Conservation (phyloP, 768 basidiomycete species). For the Mycena galericulata region DNA sequence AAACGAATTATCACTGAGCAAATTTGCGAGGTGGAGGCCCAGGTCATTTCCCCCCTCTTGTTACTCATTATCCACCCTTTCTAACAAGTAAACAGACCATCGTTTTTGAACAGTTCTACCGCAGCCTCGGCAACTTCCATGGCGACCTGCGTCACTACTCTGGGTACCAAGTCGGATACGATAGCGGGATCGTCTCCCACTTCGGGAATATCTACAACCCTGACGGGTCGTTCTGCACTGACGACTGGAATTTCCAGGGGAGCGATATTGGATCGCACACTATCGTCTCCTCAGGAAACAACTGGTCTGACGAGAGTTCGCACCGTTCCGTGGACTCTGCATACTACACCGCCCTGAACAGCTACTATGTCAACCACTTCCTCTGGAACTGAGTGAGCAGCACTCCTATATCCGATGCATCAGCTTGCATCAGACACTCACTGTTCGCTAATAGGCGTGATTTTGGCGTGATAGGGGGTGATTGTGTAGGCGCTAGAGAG, state of each 20-base stretch:
- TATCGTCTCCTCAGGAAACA: conserved; percentile 50
- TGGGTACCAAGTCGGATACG: conserved; percentile 53
- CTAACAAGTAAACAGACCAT: conserved; percentile 37
- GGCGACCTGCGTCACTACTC: conserved; percentile 55
- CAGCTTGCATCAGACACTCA: no score
- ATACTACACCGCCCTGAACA: conserved; percentile 46
- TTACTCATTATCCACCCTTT: neutral
- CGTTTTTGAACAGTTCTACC: conserved; percentile 57
- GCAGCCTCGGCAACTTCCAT: conserved; percentile 54
- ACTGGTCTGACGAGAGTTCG: conserved; percentile 51
- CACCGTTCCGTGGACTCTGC: conserved; percentile 48
- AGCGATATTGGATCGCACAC: conserved; percentile 52
- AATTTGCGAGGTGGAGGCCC: conserved; percentile 63
- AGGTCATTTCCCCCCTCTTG: conserved; percentile 36
- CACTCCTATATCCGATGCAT: no score
- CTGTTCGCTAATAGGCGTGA: no score
- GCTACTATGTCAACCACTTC: conserved; percentile 28
- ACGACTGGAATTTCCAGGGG: conserved; percentile 57
- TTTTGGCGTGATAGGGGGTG: no score
- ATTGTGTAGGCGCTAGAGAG: no score
- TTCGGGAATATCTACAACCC: conserved; percentile 46
- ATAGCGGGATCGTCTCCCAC: conserved; percentile 50
- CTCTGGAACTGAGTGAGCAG: no score
- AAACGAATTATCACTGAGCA: conserved; percentile 61
- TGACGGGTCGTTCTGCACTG: conserved; percentile 52